phyloP scores from a whole-genome alignment of 73 alveolate species.

The Blepharisma japonicum region DNA sequence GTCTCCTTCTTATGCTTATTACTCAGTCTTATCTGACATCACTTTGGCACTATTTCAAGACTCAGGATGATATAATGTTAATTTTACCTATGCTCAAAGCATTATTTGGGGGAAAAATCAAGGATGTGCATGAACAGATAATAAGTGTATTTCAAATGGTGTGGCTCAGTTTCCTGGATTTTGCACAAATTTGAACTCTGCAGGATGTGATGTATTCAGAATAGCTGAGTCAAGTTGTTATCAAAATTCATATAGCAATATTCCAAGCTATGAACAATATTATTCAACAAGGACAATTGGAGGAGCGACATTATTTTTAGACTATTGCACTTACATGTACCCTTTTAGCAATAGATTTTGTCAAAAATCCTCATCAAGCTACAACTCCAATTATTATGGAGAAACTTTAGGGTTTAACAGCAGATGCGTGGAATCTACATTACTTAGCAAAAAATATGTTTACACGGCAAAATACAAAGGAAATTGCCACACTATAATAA shows the following conservation, averaged over 20 bases:
- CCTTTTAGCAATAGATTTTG: background rate
- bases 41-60: constrained; percentile 59
- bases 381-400: no score
- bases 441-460: no score
- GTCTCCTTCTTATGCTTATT: constrained; percentile 31
- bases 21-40: constrained; percentile 42
- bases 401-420: no score
- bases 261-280: background rate
- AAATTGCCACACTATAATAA: background rate
- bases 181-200: background rate
- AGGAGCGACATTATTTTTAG: background rate
- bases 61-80: constrained; percentile 44
- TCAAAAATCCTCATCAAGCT: no score
- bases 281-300: background rate
- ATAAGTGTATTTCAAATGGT: background rate
- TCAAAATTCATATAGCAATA: background rate
- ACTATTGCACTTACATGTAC: background rate
- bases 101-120: background rate
- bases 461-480: no score
- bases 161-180: background rate
- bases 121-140: background rate
- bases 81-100: background rate
- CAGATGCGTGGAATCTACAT: no score
- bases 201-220: background rate
- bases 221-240: background rate